Base-by-base conservation (phyloP, 2,329 filamentous ascomycete genomes). In the Cladophialophora carrionii region DNA sequence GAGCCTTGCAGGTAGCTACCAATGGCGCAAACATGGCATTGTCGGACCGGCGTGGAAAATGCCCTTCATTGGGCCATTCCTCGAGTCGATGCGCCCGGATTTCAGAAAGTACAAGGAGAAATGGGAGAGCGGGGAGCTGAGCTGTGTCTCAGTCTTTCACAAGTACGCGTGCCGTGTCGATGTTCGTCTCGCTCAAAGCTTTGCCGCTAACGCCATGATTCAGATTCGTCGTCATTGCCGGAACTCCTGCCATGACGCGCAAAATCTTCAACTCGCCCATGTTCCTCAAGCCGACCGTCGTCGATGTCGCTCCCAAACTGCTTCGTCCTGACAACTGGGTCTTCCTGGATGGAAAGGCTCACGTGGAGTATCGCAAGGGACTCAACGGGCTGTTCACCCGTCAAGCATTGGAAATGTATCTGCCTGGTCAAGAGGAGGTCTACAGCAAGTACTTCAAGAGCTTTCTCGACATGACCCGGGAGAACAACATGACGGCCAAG, bases 81-180 rank as follows among this genome's bases (percentile, higher is more conserved):
- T 98, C 63, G 83, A 97, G 75, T 96, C 92, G 31, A 83, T 98
- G 73, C 88, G 96, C 78, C 95, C 95, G 64, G 91, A 94, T 74
- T 98, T 97, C 77, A 87, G 89, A 67, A 87, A 93, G 74, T 99
- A 99, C 81, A 85, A 93, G 77, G 88, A 85, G 67, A 97, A 98
- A 84, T 99, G 95, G 95, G 78, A 85, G 73, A 96, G 92, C 75
- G 95, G 91, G 54, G 89, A 91, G 55, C 83, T 99, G 72, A 97
- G 93, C 83, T 99, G 95, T 76, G 95, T 99, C 68, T 97, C 93
- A 2, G 92, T 99, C 74, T 99, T 99, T 83, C 95, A 99, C 87
- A 99, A 98, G 92, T 96, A 86, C 72, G 12, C 12, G 2, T 1
- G 34, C 20, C n/a, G 37, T 43, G 37, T 43, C 17, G 37, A 43